Percentiles rank a stretch among this genome's conserved stretches.
Evolutionary conservation across 2,329 filamentous ascomycete genomes (phyloP).

Genomic region (Lanzia echinophila): DNA sequence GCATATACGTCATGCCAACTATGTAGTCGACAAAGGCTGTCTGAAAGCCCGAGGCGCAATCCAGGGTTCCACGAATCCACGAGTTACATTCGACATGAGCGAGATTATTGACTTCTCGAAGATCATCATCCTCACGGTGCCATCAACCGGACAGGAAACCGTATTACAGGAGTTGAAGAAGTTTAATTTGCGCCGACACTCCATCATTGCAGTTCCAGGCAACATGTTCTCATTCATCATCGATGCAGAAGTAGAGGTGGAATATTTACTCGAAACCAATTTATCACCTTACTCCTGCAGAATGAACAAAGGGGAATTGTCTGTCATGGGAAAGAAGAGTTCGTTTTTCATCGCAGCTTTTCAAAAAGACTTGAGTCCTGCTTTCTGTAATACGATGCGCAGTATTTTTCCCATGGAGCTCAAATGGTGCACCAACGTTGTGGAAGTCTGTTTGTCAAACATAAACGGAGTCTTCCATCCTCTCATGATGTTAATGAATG

Average conservation of each 20-base stretch:
- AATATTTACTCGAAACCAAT: conserved; percentile 1
- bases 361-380: neutral
- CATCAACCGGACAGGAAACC: conserved; percentile 12
- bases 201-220: neutral
- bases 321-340: neutral
- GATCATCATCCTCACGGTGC: conserved; percentile 12
- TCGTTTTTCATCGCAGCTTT: neutral
- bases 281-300: neutral
- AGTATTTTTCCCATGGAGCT: conserved; percentile 10
- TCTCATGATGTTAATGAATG: conserved; percentile 18
- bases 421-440: conserved; percentile 11
- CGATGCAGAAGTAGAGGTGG: neutral
- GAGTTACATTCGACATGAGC: conserved; percentile 7
- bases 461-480: conserved; percentile 19
- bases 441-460: conserved; percentile 14
- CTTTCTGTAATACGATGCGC: neutral
- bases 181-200: conserved; percentile 3
- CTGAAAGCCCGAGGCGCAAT: conserved; percentile 4
- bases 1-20: conserved; percentile 6
- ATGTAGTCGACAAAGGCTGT: conserved; percentile 1
- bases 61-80: neutral
- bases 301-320: neutral
- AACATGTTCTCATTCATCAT: neutral
- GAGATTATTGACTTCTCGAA: conserved; percentile 9
- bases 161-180: conserved; percentile 3